Conservation (phyloP, 805 yeast species). For the Debaryomyces prosopidis region DNA sequence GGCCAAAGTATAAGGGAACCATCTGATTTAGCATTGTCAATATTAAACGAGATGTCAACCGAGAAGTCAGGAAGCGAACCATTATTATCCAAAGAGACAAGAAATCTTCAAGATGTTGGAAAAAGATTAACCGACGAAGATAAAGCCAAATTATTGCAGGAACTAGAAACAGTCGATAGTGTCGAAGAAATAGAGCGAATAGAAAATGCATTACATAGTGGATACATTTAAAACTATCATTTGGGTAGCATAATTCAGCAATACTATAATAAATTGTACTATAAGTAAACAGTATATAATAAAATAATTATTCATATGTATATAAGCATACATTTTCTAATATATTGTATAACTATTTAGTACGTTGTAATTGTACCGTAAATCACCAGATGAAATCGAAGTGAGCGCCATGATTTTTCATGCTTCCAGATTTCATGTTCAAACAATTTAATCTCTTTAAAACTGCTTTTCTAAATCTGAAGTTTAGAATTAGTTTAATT, state of each 20-base stretch:
- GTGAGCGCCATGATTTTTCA: too few relatives aligned
- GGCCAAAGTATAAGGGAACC: constrained; percentile 23
- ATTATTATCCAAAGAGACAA: constrained; percentile 22
- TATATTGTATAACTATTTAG: too few relatives aligned
- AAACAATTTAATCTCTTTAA: too few relatives aligned
- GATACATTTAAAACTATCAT: constrained; percentile 2
- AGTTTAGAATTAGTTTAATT: too few relatives aligned
- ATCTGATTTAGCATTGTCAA: constrained; percentile 14
- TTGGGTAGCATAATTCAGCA: neutral
- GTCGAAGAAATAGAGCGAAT: constrained; percentile 74
- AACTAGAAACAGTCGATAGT: constrained; percentile 62
- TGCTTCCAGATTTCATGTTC: too few relatives aligned
- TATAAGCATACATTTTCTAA: too few relatives aligned
- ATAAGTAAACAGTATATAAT: too few relatives aligned
- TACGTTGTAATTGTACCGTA: too few relatives aligned
- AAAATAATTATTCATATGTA: too few relatives aligned
- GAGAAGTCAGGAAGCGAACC: neutral
- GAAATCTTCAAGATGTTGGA: constrained; percentile 35
- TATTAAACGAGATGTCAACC: constrained; percentile 1
- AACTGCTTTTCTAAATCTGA: too few relatives aligned
- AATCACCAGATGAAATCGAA: too few relatives aligned
- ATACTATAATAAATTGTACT: too few relatives aligned
- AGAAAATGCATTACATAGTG: constrained; percentile 49
- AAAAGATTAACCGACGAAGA: constrained; percentile 57
- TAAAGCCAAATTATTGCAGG: constrained; percentile 47